Conservation (phyloP, 2,329 filamentous ascomycete genomes). For the Xylariales sp. region DNA sequence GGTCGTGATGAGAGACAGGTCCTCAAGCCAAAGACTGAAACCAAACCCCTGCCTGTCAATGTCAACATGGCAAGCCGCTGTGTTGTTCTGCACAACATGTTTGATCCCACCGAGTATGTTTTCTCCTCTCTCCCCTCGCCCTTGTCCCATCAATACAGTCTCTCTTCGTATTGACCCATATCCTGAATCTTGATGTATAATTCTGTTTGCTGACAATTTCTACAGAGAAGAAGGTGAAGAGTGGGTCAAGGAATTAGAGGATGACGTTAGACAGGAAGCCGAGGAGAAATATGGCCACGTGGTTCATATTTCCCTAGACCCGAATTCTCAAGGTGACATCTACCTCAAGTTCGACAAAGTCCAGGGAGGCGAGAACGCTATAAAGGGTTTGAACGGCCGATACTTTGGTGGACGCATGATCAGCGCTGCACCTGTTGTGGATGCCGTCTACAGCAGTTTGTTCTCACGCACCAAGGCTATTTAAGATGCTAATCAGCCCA, state of each 20-base stretch:
- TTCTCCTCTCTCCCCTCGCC: too few species aligned
- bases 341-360: conserved; percentile 98
- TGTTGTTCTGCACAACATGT: conserved; percentile 93
- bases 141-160: too few species aligned
- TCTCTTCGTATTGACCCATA: too few species aligned
- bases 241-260: conserved; percentile 92
- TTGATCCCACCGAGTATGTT: conserved; percentile 84
- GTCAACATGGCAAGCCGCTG: conserved; percentile 92
- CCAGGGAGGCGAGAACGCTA: conserved; percentile 91
- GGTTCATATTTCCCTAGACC: conserved; percentile 93
- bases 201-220: conserved; percentile 26
- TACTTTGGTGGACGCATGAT: conserved; percentile 93
- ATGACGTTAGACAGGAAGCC: conserved; percentile 89
- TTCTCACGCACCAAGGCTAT: conserved; percentile 84
- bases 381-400: conserved; percentile 94
- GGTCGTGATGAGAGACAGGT: conserved; percentile 68
- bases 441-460: conserved; percentile 97
- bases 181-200: too few species aligned
- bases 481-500: conserved; percentile 57
- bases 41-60: conserved; percentile 74
- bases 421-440: conserved; percentile 91
- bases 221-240: conserved; percentile 75
- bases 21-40: conserved; percentile 73
- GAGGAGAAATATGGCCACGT: conserved; percentile 95
- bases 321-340: conserved; percentile 91